Evolutionary conservation across 2,329 filamentous ascomycete species (phyloP), one percentile per base, ranked within the genome.

Genomic region (Emydomyces testavorans): DNA sequence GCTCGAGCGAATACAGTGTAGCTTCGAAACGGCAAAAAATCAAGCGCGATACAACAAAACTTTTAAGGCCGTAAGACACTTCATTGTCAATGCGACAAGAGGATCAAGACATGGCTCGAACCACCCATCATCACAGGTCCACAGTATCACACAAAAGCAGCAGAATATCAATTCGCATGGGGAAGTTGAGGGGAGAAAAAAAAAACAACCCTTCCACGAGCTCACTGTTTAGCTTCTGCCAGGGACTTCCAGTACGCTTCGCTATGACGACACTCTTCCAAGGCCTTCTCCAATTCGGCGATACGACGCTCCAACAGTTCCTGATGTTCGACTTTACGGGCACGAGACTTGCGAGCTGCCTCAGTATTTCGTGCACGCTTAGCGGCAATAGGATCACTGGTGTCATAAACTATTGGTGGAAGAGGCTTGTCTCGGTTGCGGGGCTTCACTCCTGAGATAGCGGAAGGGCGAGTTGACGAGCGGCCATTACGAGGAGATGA

Each of bases 281-380:
- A 51, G 28, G 54, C 48, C 34, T 74, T 72, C 64, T 81, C 74
- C 23, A 90, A 70, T 62, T 83, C 79, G 15, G 71, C 74, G 59
- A 94, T 88, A 59, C 78, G 74, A 32, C 76, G 75, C 70, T 93
- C 84, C 38, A 94, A 73, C 50, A 80, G 78, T 48, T 85, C 80
- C 52, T 90, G 74, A 57, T 82, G 78, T 62, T 83, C 75, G 49
- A 85, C 80, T 72, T 94, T 94, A 56, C 87, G 82, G 60, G 87
- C 82, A 45, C 90, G 82, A 51, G 88, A 94, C 71, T 94, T 94
- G 56, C 90, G 87, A 58, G 90, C 90, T 15, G 90, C 90, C 64
- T 93, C 77, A 6, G 88, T 94, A 66, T 95, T 96, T 56, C 88
- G 83, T 43, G 88, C 89, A 64, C 90, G 85, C 80, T 95, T 95